Evolutionary conservation across 129 eudicot genomes (phyloP).

Genomic region (Solidago caesia): DNA sequence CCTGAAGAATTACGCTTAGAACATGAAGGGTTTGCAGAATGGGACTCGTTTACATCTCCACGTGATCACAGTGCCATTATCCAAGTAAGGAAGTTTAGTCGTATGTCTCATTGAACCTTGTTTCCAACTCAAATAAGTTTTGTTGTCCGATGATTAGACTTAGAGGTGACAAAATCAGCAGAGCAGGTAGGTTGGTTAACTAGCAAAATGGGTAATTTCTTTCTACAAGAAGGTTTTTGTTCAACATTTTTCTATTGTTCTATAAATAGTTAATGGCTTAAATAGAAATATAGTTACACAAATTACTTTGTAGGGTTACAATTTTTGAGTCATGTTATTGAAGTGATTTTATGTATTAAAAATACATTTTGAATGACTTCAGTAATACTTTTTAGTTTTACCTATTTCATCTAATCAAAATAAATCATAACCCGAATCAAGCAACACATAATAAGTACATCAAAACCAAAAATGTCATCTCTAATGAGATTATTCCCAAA

Average conservation of each 20-base stretch:
- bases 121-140: background rate
- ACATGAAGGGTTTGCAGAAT: constrained; percentile 47
- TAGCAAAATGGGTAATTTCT: too few species aligned
- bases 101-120: background rate
- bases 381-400: too few species aligned
- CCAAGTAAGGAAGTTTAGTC: constrained; percentile 32
- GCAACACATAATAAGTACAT: too few species aligned
- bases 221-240: too few species aligned
- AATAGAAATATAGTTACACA: background rate
- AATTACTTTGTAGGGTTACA: too few species aligned
- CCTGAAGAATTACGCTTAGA: constrained; percentile 32
- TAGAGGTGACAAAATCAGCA: background rate
- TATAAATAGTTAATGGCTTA: too few species aligned
- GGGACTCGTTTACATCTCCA: constrained; percentile 50
- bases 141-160: background rate
- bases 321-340: too few species aligned
- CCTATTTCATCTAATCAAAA: too few species aligned
- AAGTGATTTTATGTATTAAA: too few species aligned
- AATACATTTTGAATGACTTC: too few species aligned
- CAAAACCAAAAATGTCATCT: background rate
- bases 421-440: too few species aligned
- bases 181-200: background rate
- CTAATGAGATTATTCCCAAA: background rate
- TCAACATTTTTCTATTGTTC: too few species aligned
- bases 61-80: constrained; percentile 55